Percentiles rank a stretch among this genome's conserved stretches.
Evolutionary conservation across 345 rosid genomes (phyloP).

Genomic region (Brassica rapa): DNA sequence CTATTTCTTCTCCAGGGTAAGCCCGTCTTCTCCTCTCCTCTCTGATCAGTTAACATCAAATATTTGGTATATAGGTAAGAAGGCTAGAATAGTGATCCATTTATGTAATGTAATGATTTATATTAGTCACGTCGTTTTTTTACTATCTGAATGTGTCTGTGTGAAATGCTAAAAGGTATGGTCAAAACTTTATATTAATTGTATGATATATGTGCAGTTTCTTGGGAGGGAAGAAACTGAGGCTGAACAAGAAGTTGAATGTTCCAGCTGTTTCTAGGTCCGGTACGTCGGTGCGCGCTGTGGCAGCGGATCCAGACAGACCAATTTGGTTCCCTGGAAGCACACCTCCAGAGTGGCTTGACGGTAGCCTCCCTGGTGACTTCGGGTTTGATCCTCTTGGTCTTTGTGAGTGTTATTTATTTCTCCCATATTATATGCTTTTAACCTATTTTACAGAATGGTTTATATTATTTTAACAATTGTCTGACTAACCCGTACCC

Average conservation of each 20-base stretch:
- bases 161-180: neutral
- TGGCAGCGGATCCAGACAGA: conserved; percentile 75
- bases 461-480: neutral
- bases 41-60: neutral
- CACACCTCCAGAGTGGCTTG: conserved; percentile 95
- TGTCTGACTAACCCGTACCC: neutral
- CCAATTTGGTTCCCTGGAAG: conserved; percentile 99
- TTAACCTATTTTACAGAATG: neutral
- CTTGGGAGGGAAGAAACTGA: conserved; percentile 75
- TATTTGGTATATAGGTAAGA: neutral
- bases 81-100: conserved; percentile 10
- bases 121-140: neutral
- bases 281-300: conserved; percentile 61
- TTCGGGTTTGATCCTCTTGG: conserved; percentile 97
- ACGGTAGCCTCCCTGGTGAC: conserved; percentile 98
- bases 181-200: neutral
- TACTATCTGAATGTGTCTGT: neutral
- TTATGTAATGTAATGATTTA: neutral
- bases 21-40: conserved; percentile 30
- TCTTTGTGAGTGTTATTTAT: conserved; percentile 57
- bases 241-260: conserved; percentile 44
- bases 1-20: conserved; percentile 73
- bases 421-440: neutral
- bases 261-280: conserved; percentile 43
- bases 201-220: conserved; percentile 50